Evolutionary conservation across 2,329 filamentous ascomycete species (phyloP).

Genomic region (Penicillium sp.): DNA sequence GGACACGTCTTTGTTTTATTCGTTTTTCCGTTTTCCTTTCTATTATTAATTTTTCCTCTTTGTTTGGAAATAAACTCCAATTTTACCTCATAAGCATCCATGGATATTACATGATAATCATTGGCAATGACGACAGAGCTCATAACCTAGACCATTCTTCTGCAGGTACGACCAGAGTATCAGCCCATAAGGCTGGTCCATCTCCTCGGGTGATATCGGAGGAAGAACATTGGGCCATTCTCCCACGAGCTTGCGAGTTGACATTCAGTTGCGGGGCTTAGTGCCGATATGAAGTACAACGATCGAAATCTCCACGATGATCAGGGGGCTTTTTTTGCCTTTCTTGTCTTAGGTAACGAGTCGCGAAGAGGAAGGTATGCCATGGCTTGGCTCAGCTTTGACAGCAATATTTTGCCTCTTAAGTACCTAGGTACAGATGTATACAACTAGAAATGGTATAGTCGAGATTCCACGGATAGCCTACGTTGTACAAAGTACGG

Average conservation of each 20-base stretch:
- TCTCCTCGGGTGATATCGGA: constrained; percentile 22
- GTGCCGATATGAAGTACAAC: constrained; percentile 17
- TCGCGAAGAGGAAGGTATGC: constrained; percentile 11
- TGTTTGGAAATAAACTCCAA: not conserved
- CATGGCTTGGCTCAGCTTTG: constrained; percentile 1
- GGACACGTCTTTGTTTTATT: too few relatives aligned
- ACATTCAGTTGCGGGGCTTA: constrained; percentile 20
- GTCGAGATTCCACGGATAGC: not conserved
- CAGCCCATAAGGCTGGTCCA: constrained; percentile 6
- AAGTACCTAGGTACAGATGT: too few relatives aligned
- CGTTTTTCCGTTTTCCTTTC: too few relatives aligned
- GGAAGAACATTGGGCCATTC: constrained; percentile 14
- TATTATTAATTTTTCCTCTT: not conserved
- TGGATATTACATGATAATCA: not conserved
- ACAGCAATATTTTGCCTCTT: not conserved
- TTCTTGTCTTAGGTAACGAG: not conserved
- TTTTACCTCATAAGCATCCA: not conserved
- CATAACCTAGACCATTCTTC: constrained; percentile 13
- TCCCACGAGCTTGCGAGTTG: constrained; percentile 2
- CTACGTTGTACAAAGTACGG: not conserved
- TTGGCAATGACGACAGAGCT: constrained; percentile 7
- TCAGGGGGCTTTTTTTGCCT: constrained; percentile 21
- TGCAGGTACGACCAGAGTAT: constrained; percentile 14
- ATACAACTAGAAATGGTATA: not conserved
- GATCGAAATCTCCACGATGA: constrained; percentile 14